A percentile compares a stretch with the other conserved stretches of the same genome.
These are phyloP conservation scores for Fusarium coicis DNA, from an alignment of 2,329 filamentous ascomycete genomes.

Conservation along the genomic window DNA sequence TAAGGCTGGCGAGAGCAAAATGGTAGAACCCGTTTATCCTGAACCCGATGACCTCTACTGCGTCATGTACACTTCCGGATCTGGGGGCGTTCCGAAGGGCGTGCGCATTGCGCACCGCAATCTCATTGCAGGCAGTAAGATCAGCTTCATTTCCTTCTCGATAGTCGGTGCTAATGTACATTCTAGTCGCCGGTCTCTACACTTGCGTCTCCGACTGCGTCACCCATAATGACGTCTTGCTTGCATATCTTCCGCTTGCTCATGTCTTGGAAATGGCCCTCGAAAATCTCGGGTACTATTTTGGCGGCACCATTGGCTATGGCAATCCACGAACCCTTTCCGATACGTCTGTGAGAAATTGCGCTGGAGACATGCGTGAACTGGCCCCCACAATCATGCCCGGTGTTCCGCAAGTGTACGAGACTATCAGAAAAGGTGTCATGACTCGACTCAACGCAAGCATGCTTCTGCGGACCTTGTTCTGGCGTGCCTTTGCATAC, in stretches of 20 bases:
- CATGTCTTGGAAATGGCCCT: constrained; percentile 97
- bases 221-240: constrained; percentile 78
- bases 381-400: constrained; percentile 88
- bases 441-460: constrained; percentile 79
- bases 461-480: constrained; percentile 76
- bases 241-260: constrained; percentile 92
- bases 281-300: constrained; percentile 87
- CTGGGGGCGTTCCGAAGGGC: constrained; percentile 88
- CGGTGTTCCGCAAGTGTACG: constrained; percentile 96
- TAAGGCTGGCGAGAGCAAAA: constrained; percentile 70
- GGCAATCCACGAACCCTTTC: constrained; percentile 89
- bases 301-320: constrained; percentile 92
- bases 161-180: fast-evolving
- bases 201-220: constrained; percentile 81
- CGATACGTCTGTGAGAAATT: constrained; percentile 86
- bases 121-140: constrained; percentile 73
- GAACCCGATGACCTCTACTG: constrained; percentile 82
- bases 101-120: constrained; percentile 84
- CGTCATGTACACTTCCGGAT: constrained; percentile 87
- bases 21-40: constrained; percentile 75
- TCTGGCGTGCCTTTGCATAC: constrained; percentile 73
- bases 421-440: constrained; percentile 95
- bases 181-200: constrained; percentile 77
- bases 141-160: no score
- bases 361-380: constrained; percentile 91